A percentile compares a stretch with the other conserved stretches of the same genome.
phyloP scores from a whole-genome alignment of 2,329 filamentous ascomycete genomes.

The Alternaria sp. region DNA sequence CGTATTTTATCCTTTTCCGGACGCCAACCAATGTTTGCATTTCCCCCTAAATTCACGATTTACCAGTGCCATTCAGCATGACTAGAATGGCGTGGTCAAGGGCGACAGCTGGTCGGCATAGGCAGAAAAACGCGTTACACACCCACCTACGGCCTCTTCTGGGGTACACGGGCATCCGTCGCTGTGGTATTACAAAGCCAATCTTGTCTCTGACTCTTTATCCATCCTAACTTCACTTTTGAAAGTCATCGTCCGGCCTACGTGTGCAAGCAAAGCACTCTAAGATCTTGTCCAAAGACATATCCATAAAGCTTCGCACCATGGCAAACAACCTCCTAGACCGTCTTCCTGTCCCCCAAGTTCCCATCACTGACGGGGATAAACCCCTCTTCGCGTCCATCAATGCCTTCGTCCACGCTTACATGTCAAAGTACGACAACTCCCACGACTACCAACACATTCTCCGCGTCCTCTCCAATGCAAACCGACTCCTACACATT shows the following conservation, averaged over 20 bases:
- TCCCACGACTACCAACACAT: slow-evolving; percentile 92
- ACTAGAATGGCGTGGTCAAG: background rate
- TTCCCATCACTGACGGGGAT: slow-evolving; percentile 35
- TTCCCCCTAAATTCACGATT: background rate
- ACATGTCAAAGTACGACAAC: slow-evolving; percentile 66
- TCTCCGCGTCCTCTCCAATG: slow-evolving; percentile 77
- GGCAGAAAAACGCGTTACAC: slow-evolving; percentile 19
- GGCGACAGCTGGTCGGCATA: slow-evolving; percentile 23
- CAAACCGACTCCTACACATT: slow-evolving; percentile 68
- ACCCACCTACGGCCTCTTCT: background rate
- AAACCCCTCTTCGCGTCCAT: slow-evolving; percentile 41
- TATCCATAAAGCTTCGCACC: background rate
- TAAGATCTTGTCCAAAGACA: no score
- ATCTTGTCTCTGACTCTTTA: no score
- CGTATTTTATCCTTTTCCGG: background rate
- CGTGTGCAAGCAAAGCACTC: background rate
- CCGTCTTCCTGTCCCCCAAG: slow-evolving; percentile 31
- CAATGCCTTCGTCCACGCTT: slow-evolving; percentile 44
- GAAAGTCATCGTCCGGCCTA: background rate
- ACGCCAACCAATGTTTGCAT: background rate
- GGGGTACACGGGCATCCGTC: background rate
- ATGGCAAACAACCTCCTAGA: slow-evolving; percentile 23
- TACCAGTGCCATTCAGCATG: background rate
- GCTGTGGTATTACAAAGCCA: background rate
- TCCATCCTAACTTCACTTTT: background rate